Evolutionary conservation across 2,329 filamentous ascomycete genomes (phyloP), one percentile per base, ranked within the genome.

Genomic region (Sporothrix sp.): DNA sequence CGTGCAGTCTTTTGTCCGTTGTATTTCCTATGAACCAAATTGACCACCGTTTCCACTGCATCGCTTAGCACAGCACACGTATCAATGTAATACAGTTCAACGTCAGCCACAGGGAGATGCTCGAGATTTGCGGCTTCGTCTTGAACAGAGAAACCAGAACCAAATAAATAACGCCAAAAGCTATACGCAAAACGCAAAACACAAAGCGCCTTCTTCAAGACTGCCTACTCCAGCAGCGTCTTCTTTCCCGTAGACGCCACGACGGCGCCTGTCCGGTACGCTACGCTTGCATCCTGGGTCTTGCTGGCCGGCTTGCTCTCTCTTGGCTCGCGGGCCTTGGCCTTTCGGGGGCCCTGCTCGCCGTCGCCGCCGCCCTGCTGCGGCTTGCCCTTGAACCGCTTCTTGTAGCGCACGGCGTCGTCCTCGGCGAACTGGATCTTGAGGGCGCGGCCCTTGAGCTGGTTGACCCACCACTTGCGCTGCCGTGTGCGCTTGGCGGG

Each of bases 351-450:
- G 25, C n/a, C 28, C 44, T 21, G 25, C n/a, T 35, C 23, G 25
- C 18, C 47, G n/a, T 44, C 54, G 28, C 57, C 60, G 58, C 69
- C 45, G n/a, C 50, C 44, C 54, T 68, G 70, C 18, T 70, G 74
- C 74, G 44, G 74, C 74, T 45, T 76, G 36, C 83, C 83, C 66
- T 90, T 91, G 62, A 85, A 97, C 2, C 93, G 81, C 74, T 97
- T 98, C 72, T 91, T 91, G 68, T 98, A 98, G 52, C 93, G 74
- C 30, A 81, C 80, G 59, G 87, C 82, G 52, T 90, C 81, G 66
- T 97, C 93, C 69, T 98, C 93, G 18, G 93, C 93, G 61, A 91
- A 89, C 66, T 98, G 91, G 65, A 93, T 82, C 64, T 91, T 87
- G 58, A 98, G 74, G 56, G 82, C 76, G 27, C 93, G 79, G 25